A percentile compares a stretch with the other conserved stretches of the same genome.
These are phyloP conservation scores for Candida morakotiae DNA, from an alignment of 805 yeast genomes.

Conservation along the genomic window DNA sequence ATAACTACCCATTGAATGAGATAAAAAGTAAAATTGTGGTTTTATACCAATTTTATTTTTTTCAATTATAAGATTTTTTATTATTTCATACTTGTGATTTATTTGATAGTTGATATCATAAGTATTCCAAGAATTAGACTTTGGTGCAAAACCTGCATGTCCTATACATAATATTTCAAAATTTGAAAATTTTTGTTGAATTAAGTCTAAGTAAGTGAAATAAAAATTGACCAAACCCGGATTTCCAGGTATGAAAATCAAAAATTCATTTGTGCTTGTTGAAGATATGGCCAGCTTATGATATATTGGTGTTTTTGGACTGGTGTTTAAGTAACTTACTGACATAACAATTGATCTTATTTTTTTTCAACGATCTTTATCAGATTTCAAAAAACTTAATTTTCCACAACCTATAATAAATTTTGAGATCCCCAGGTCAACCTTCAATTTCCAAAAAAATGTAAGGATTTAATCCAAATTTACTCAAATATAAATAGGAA, in stretches of 20 bases:
- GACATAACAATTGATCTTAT: constrained; percentile 1
- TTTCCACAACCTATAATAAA: too few species aligned
- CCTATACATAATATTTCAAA: constrained; percentile 58
- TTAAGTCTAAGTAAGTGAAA: constrained; percentile 43
- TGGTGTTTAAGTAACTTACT: constrained; percentile 6
- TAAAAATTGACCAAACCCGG: constrained; percentile 73
- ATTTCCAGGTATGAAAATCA: constrained; percentile 70
- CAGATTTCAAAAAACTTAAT: too few species aligned
- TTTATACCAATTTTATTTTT: constrained; percentile 8
- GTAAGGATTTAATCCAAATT: too few species aligned
- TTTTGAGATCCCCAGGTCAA: too few species aligned
- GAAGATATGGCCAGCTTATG: constrained; percentile 13
- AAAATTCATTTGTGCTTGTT: constrained; percentile 24
- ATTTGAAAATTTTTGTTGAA: constrained; percentile 39
- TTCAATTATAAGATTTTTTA: constrained; percentile 29
- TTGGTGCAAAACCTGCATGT: constrained; percentile 53
- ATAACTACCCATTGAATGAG: constrained; percentile 74
- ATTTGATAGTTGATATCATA: constrained; percentile 53
- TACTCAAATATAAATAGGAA: too few species aligned
- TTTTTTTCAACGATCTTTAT: too few species aligned
- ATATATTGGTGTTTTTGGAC: constrained; percentile 22
- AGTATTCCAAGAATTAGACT: constrained; percentile 21
- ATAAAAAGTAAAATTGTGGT: constrained; percentile 45
- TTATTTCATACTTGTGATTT: constrained; percentile 51
- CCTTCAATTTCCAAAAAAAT: too few species aligned